Evolutionary conservation across 176 grass and related monocot species (phyloP).

Genomic region (Triticum dicoccoides): DNA sequence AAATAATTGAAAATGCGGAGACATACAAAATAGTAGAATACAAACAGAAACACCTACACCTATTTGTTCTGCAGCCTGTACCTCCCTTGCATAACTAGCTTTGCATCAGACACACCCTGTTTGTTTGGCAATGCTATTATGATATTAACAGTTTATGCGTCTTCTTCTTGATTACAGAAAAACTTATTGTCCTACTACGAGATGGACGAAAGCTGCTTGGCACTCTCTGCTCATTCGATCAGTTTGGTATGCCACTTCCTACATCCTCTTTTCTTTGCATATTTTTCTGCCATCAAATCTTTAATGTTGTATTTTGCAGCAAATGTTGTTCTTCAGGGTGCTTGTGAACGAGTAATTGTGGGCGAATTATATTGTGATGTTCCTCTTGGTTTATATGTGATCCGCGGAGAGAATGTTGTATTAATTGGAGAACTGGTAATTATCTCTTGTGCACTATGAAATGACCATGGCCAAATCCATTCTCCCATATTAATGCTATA

Average conservation of each 20-base stretch:
- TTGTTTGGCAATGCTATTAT: background rate
- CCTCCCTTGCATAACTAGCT: background rate
- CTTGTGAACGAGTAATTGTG: slow-evolving; percentile 95
- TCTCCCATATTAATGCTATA: slow-evolving; percentile 21
- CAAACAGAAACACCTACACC: background rate
- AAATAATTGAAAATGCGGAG: background rate
- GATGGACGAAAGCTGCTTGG: slow-evolving; percentile 94
- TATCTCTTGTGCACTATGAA: slow-evolving; percentile 22
- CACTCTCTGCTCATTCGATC: slow-evolving; percentile 96
- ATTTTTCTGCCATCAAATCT: slow-evolving; percentile 14
- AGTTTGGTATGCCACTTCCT: slow-evolving; percentile 63
- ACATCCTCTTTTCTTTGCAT: background rate
- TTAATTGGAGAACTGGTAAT: slow-evolving; percentile 98
- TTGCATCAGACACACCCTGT: background rate
- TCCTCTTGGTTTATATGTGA: slow-evolving; percentile 91
- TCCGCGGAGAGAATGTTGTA: slow-evolving; percentile 96
- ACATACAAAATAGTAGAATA: background rate
- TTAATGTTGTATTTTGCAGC: slow-evolving; percentile 46
- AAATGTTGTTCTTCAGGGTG: slow-evolving; percentile 95
- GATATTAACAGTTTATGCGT: background rate
- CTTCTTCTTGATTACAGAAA: slow-evolving; percentile 56
- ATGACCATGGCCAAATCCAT: slow-evolving; percentile 19
- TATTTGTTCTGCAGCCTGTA: background rate
- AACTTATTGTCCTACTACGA: slow-evolving; percentile 90
- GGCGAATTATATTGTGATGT: slow-evolving; percentile 91